Base-by-base conservation (phyloP, 139 green algal genomes). In the Auxenochlorella pyrenoidosa region DNA sequence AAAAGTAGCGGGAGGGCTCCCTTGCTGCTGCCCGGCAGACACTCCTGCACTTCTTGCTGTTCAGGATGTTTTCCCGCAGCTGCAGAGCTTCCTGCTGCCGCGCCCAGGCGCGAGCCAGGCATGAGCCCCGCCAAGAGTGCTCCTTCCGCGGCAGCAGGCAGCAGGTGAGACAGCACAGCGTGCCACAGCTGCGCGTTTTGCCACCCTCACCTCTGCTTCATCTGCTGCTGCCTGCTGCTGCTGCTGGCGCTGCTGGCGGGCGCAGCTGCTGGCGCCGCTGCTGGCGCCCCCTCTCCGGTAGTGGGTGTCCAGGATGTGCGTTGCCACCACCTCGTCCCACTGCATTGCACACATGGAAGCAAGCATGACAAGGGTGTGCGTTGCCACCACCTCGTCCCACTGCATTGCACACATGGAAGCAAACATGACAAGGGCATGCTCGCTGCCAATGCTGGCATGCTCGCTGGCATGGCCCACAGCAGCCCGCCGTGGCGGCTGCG, bases 281-380 rank as follows among this genome's bases (percentile, higher is more conserved):
- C 38, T 38, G 38, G 60, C 59, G 82, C 44, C 47, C 12, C 84
- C 88, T 41, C 71, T 44, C 63, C 28, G 30, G 59, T 90, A 77
- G 77, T 95, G 91, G 24, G 86, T 89, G 0, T 60, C 40, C 65
- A 99, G 90, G 59, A 99, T 95, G 87, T 98, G 95, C 30, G 92
- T 88, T 30, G 94, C 90, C 40, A 99, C 89, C 0, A 84, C 44
- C 0, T 66, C 78, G 81, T 99, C 97, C 93, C 93, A 95, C 10
- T 88, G 54, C 54, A 24, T 28, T 24, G 16, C 16, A 13, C 12
- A 63, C 18, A 13, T n/a, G 18, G 13, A 3, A 22, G 18, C 54
- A 63, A 63, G 12, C 47, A 63, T 63, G 54, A 63, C 47, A 54
- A 10, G 47, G n/a, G n/a, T 95, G 87, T 98, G 95, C 30, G 92